Base-by-base conservation (phyloP, 2,329 filamentous ascomycete species). In the Simplicillium aogashimaense region DNA sequence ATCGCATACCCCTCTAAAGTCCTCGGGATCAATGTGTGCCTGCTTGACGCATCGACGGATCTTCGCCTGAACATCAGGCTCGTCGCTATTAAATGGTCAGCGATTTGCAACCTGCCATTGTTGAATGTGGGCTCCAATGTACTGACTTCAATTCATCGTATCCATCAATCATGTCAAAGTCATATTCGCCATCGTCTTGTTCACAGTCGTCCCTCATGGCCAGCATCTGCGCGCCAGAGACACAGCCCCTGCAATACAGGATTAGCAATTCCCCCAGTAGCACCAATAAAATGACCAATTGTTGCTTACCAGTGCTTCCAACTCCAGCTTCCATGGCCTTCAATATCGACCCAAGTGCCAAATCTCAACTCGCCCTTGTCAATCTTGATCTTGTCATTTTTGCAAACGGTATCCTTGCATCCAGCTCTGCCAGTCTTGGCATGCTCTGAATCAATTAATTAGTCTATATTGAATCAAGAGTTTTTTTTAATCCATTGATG, bases 291-390 rank as follows among this genome's bases (percentile, higher is more conserved):
- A 36, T 11, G n/a, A 12, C n/a, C n/a, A n/a, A n/a, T n/a, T n/a
- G 11, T 30, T 34, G 51, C 73, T 55, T 70, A 94, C 90, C 90
- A 95, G 59, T 97, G 90, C 56, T 82, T 83, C 80, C 83, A 97
- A 42, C 67, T 60, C 77, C 79, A 94, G 53, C 71, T 72, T 33
- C 76, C 75, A 53, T 80, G 71, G 0, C 74, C 71, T 0, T 67
- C 52, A 25, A 82, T 73, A 8, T 73, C 74, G 46, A 94, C 74
- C 69, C 81, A 86, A 16, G 72, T 73, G 33, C 85, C 90, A 39
- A 88, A 75, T 41, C 90, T 83, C 3, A 95, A 65, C 48, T 86
- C 78, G 41, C 82, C 86, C 64, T 94, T 94, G 18, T 53, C 49
- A 54, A 94, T 86, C 64, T 94, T 95, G 53, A 72, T 56, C 2